Evolutionary conservation across 345 rosid species (phyloP), one percentile per base, ranked within the genome.

Genomic region (Hibiscus trionum): DNA sequence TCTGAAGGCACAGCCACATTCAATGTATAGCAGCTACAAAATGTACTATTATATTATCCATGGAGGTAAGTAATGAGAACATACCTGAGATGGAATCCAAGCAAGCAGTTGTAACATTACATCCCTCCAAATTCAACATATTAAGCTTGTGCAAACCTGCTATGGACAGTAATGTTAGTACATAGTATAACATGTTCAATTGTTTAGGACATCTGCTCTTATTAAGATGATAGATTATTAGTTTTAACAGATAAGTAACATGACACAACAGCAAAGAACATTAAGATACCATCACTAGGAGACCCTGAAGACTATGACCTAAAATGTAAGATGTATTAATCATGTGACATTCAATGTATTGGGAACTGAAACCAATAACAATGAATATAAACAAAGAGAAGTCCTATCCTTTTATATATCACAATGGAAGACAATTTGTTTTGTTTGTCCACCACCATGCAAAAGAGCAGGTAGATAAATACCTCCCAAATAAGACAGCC

Each of bases 11-110:
- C 70, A 44, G 24, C 19, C 31, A 44, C 12, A 29, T 14, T 66
- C 55, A 44, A 44, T 12, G 10, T 66, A 64, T 3, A 44, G 5
- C 11, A 66, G 55, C 55, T 66, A 16, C 46, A 44, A 44, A 35
- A 24, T 21, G 35, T 63, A 65, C 55, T 11, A 66, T 26, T 50
- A 16, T 29, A 49, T 7, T 7, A 27, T 50, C 57, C 50, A 5
- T 50, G 15, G 21, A 35, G 61, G 5, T 35, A 3, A 19, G 39
- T 11, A 16, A 47, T 39, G 5, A 33, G 62, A 71, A 70, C 61
- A 44, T 58, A 83, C 93, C 90, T 77, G 88, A 75, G 70, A 88
- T 72, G 57, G 83, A 76, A n/a, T 85, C 87, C 75, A 86, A 80
- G 71, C 93, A 86, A 29, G 79, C 88, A 47, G 88, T 75, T 35